Conservation (phyloP, 2,329 filamentous ascomycete genomes). For the Geoglossum cookeanum region DNA sequence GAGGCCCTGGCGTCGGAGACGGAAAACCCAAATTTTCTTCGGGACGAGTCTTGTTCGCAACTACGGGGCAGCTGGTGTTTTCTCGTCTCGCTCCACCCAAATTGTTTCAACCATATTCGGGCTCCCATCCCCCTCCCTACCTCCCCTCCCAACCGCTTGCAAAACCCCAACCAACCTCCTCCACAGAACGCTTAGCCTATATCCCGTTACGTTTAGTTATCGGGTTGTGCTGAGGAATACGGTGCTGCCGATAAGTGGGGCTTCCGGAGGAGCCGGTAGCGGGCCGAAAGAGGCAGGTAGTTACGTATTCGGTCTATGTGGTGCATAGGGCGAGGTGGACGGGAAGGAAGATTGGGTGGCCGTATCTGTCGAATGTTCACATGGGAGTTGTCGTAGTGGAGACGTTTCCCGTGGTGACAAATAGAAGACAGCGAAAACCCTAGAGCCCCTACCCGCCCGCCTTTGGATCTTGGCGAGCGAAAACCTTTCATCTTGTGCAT, state of each 20-base stretch:
- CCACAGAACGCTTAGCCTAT: slow-evolving; percentile 23
- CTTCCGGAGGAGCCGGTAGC: slow-evolving; percentile 14
- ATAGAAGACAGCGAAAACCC: no score
- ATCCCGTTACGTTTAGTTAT: slow-evolving; percentile 27
- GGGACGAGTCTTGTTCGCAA: no score
- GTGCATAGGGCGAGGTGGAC: slow-evolving; percentile 19
- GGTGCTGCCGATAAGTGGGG: slow-evolving; percentile 23
- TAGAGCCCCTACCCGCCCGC: no score
- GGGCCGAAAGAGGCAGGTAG: slow-evolving; percentile 14
- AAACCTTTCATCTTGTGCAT: no score
- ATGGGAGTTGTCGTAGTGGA: slow-evolving; percentile 17
- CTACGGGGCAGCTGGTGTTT: no score
- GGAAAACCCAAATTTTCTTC: no score
- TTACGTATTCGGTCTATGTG: slow-evolving; percentile 15
- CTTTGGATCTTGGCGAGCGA: no score
- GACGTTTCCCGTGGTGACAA: no score
- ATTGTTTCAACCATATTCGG: no score
- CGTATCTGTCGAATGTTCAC: no score
- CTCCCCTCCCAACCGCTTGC: slow-evolving; percentile 22
- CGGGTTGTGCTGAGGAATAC: slow-evolving; percentile 24
- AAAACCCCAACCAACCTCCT: slow-evolving; percentile 19
- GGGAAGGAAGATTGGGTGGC: slow-evolving; percentile 20
- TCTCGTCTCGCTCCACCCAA: no score
- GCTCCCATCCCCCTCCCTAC: slow-evolving; percentile 22
- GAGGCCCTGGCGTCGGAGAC: no score